phyloP scores from a whole-genome alignment of 768 basidiomycete genomes.

The Podaxis sp. region DNA sequence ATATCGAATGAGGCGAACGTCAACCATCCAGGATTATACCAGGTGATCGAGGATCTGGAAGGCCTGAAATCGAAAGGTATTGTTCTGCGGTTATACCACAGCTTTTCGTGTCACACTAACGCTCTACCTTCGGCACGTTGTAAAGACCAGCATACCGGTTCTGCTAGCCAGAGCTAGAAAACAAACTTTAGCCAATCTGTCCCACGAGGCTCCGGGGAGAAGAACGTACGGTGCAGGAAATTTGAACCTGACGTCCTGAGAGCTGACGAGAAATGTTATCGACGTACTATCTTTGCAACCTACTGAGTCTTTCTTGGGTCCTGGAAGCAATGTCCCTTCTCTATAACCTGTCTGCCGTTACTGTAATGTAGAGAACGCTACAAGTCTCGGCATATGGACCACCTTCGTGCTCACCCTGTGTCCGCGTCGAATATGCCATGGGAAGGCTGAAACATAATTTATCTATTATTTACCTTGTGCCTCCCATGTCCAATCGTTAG shows the following conservation, averaged over 20 bases:
- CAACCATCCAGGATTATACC: not conserved
- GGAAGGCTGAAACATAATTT: constrained; percentile 9
- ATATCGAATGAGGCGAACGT: not conserved
- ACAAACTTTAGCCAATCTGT: not conserved
- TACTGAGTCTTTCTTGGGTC: constrained; percentile 21
- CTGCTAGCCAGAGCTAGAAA: constrained; percentile 21
- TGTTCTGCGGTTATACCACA: constrained; percentile 22
- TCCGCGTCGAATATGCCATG: not conserved
- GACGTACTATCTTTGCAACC: constrained; percentile 18
- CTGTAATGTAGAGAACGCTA: constrained; percentile 18
- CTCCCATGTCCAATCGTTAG: constrained; percentile 35
- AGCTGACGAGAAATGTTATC: not conserved
- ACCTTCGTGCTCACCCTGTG: constrained; percentile 23
- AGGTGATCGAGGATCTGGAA: constrained; percentile 9
- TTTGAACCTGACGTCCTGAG: constrained; percentile 4
- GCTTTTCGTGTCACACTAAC: constrained; percentile 14
- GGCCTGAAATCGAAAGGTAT: constrained; percentile 16
- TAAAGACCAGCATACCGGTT: constrained; percentile 17
- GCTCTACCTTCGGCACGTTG: not conserved
- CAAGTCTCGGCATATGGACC: constrained; percentile 17
- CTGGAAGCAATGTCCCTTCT: constrained; percentile 17
- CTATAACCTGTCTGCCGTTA: constrained; percentile 22
- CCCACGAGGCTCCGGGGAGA: not conserved
- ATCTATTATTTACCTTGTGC: constrained; percentile 38
- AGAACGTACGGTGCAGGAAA: not conserved